Evolutionary conservation across 1,284 basidiomycete genomes (phyloP), one percentile per base, ranked within the genome.

Genomic region (Naganishia sp.): DNA sequence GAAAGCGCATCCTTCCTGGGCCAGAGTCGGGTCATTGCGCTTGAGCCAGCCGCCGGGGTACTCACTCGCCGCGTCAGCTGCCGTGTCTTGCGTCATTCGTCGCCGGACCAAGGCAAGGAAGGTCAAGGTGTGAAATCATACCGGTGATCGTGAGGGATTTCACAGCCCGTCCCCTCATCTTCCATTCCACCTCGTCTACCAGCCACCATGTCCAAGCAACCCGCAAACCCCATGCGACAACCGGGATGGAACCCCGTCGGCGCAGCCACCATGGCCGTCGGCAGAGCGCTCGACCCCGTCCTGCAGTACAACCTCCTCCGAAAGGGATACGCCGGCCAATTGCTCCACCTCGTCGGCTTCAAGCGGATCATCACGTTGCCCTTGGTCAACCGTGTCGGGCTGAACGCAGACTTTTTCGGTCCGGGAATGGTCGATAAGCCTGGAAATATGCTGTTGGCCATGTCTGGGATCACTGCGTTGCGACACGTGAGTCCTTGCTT

Each of bases 281-380:
- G 61, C 28, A 57, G 67, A 18, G 56, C 63, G 5, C 52, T 66
- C 47, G 58, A 65, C 53, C 67, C 67, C 41, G 47, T 58, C 10
- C 46, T 68, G 32, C 55, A 54, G 18, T 60, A 61, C 58, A 32
- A 57, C 18, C 60, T 68, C 31, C 53, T 68, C 39, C 57, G 67
- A 25, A 54, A 68, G 45, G 67, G 67, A 25, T 54, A 61, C 43
- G 67, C 67, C 10, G 63, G 63, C 1, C 49, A 62, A 41, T 31
- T 68, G n/a, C 28, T 68, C 6, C 47, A 63, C 35, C 41, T 58
- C 32, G 47, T 62, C 9, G 67, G 67, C 35, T 52, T 65, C 50
- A 65, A 65, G 64, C 65, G 67, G 43, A 62, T 68, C 53, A 65
- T 65, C 31, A 65, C 57, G 7, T 51, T 62, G 53, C 63, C 66